Evolutionary conservation across 2,329 filamentous ascomycete genomes (phyloP), one percentile per base, ranked within the genome.

Genomic region (Magnaporthiopsis rhizophila): DNA sequence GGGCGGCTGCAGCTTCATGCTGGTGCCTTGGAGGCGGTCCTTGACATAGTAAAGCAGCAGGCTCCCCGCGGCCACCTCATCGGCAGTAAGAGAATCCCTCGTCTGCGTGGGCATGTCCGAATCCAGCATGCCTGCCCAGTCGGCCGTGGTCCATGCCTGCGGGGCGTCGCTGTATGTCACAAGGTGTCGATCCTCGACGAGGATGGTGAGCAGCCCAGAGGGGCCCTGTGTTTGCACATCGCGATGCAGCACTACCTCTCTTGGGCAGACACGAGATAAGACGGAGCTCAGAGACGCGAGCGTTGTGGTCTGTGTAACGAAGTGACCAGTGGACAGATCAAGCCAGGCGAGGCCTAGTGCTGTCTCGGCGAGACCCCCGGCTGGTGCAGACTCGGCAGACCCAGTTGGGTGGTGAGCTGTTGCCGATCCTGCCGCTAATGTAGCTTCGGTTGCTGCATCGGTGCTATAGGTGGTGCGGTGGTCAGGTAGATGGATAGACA

Each of bases 291-390:
- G 78, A 64, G 88, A 87, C 62, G 84, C 80, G 9, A 93, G 76
- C 26, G 88, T 87, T 0, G 90, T 88, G 24, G 80, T 80, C 72
- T 98, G 92, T 0, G 92, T 97, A 71, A 88, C 92, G 76, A 99
- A 99, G 70, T 94, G 90, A 18, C 95, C 95, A 3, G 95, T 99
- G 11, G 95, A 97, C 32, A 98, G 78, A 75, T 99, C 95, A 60
- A 98, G 80, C 95, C 95, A 99, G 57, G 95, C 91, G 62, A 99
- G 79, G 3, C 95, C 95, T 65, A 96, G 79, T 65, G 57, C 70
- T 2, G 15, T 11, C 12, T 24, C 36, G 56, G 62, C 34, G 34
- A 57, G 66, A 65, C 69, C 64, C 59, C 64, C 61, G 28, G 67
- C 59, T 64, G 59, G 64, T 24, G 67, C 65, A 21, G 68, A 65